phyloP scores from a whole-genome alignment of 73 alveolate species.

The Stentor roeselii region DNA sequence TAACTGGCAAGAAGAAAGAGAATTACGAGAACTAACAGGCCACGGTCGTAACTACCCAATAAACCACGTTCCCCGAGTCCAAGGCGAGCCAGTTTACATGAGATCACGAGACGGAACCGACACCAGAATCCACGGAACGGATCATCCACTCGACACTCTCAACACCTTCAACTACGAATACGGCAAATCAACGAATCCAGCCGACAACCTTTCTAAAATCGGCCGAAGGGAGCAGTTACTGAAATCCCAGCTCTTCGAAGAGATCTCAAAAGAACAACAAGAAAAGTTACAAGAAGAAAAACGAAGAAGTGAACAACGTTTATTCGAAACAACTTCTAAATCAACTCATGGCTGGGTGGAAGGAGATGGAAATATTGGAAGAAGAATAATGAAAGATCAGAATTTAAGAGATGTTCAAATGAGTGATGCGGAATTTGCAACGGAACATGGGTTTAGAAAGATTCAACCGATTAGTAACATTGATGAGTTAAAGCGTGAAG shows the following conservation, averaged over 20 bases:
- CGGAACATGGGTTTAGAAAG: conserved; percentile 52
- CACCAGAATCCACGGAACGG: conserved; percentile 61
- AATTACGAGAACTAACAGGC: conserved; percentile 78
- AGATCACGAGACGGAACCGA: conserved; percentile 33
- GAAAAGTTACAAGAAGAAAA: conserved; percentile 47
- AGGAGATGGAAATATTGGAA: conserved; percentile 52
- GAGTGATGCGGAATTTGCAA: conserved; percentile 38
- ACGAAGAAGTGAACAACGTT: conserved; percentile 30
- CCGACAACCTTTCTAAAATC: conserved; percentile 47
- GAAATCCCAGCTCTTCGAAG: conserved; percentile 38
- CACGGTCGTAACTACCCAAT: conserved; percentile 58
- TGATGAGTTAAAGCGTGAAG: conserved; percentile 27
- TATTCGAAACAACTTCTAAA: conserved; percentile 58
- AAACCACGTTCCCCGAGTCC: conserved; percentile 47
- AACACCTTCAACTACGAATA: conserved; percentile 45
- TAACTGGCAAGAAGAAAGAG: conserved; percentile 89
- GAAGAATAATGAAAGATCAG: conserved; percentile 63
- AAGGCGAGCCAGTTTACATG: conserved; percentile 28
- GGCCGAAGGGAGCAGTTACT: conserved; percentile 39
- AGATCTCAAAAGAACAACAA: conserved; percentile 39
- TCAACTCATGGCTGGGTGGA: conserved; percentile 46
- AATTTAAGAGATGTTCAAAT: conserved; percentile 37
- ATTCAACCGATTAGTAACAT: conserved; percentile 34
- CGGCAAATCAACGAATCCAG: conserved; percentile 55
- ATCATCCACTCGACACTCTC: conserved; percentile 40